Evolutionary conservation across 257 asterid genomes (phyloP).

Genomic region (Petunia axillaris): DNA sequence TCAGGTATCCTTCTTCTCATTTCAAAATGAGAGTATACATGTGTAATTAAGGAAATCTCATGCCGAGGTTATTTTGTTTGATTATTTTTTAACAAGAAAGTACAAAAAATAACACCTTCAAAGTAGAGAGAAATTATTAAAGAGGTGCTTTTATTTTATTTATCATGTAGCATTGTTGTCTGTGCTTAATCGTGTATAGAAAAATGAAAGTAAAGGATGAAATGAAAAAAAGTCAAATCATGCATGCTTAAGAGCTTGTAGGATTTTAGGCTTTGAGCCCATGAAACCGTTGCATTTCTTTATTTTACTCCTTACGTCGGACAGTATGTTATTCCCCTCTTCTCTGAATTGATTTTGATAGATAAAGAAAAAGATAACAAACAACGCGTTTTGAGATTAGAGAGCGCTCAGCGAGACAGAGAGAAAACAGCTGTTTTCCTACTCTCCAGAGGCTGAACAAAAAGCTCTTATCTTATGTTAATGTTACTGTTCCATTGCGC

Average conservation of each 20-base stretch:
- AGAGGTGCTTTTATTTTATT: not conserved
- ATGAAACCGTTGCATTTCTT: not conserved
- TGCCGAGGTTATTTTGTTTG: too few relatives aligned
- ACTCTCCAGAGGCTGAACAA: not conserved
- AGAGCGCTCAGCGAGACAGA: slow-evolving; percentile 52
- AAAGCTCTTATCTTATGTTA: slow-evolving; percentile 2
- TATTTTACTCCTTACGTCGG: not conserved
- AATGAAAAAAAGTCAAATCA: slow-evolving; percentile 16
- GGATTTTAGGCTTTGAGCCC: not conserved
- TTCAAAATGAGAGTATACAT: too few relatives aligned
- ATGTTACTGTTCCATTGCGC: slow-evolving; percentile 41
- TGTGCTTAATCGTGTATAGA: not conserved
- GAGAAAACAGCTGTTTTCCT: slow-evolving; percentile 58
- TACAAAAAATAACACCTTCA: too few relatives aligned
- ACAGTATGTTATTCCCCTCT: not conserved
- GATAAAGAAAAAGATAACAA: not conserved
- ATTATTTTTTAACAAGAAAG: too few relatives aligned
- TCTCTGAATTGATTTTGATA: not conserved
- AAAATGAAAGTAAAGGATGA: not conserved
- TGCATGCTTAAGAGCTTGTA: not conserved
- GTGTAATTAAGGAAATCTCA: too few relatives aligned
- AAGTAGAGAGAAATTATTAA: not conserved
- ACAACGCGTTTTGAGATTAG: slow-evolving; percentile 52
- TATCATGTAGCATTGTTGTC: not conserved
- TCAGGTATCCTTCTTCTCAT: too few relatives aligned